Base-by-base conservation (phyloP, 495 filamentous ascomycete genomes). In the Penicillium fimorum region DNA sequence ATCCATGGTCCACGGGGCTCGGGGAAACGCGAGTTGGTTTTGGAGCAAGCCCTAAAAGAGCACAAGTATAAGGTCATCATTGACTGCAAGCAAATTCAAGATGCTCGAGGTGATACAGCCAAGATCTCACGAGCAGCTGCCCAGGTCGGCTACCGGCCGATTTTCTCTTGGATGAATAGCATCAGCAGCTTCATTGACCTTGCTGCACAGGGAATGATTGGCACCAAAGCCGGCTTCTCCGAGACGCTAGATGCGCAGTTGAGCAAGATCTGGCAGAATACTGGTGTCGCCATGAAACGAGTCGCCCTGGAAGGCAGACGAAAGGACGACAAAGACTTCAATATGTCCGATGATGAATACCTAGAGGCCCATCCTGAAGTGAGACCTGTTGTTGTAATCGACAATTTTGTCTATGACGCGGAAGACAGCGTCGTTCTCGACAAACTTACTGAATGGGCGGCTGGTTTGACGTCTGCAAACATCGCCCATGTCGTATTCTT, bases 111-210 rank as follows among this genome's bases (percentile, higher is more conserved):
- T 0, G 94, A 98, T 69, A 85, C 85, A n/a, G 84, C 85, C 3
- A 96, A 90, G 7, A 97, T 98, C 51, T 77, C 79, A 53, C 86
- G 88, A 46, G 88, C 91, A 2, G 95, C 95, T 2, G 69, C 74
- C 5, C 83, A 93, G 63, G 94, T 97, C 53, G 94, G 94, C 38
- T 98, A 97, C 62, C 79, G 91, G 2, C 94, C 94, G 0, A 82
- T 98, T 7, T 98, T 98, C 70, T 93, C 89, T 0, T 98, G 91
- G 89, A 86, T 94, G 76, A 98, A 98, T 69, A 96, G 85, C 59
- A 82, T 97, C 54, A 95, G 88, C 69, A 96, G 90, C 67, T 79
- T 96, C 59, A 79, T 96, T 57, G 94, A 98, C 60, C 82, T 98
- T 41, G 94, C 92, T 17, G 88, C 92, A 15, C 92, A 97, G 62